Evolutionary conservation across 2,329 filamentous ascomycete genomes (phyloP).

Genomic region (Bipolaris bicolor): DNA sequence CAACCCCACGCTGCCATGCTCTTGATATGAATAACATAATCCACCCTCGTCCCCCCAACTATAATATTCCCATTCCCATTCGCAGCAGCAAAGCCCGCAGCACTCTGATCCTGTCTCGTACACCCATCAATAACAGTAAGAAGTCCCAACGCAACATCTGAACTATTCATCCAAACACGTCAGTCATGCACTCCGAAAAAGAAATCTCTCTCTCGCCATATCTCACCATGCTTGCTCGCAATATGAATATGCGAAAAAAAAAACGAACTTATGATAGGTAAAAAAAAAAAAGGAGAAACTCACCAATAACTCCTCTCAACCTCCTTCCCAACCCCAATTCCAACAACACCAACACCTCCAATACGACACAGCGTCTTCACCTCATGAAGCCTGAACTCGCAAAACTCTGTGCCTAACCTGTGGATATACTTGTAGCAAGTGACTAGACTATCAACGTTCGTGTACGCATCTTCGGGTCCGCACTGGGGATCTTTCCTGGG

Average conservation of each 20-base stretch:
- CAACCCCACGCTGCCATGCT: background rate
- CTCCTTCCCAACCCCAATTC: background rate
- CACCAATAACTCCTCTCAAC: constrained; percentile 7
- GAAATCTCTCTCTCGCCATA: too few relatives aligned
- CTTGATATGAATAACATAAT: background rate
- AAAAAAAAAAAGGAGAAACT: background rate
- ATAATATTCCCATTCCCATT: constrained; percentile 12
- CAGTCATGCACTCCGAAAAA: background rate
- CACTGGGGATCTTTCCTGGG: constrained; percentile 1
- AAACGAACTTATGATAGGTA: too few relatives aligned
- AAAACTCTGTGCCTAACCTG: constrained; percentile 10
- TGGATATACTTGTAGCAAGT: constrained; percentile 20
- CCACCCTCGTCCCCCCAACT: constrained; percentile 10
- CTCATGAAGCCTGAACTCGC: constrained; percentile 8
- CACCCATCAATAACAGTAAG: constrained; percentile 16
- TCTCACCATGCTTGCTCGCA: too few relatives aligned
- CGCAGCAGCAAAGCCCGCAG: constrained; percentile 11
- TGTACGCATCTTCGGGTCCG: constrained; percentile 17
- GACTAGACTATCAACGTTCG: constrained; percentile 17
- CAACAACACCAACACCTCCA: background rate
- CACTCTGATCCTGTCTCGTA: constrained; percentile 6
- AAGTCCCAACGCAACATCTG: constrained; percentile 12
- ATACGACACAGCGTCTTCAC: constrained; percentile 1
- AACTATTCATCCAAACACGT: background rate
- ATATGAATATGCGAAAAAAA: too few relatives aligned